Percentiles rank a stretch among this genome's conserved stretches.
Conservation (phyloP, 345 rosid species). For the Corchorus capsularis region DNA sequence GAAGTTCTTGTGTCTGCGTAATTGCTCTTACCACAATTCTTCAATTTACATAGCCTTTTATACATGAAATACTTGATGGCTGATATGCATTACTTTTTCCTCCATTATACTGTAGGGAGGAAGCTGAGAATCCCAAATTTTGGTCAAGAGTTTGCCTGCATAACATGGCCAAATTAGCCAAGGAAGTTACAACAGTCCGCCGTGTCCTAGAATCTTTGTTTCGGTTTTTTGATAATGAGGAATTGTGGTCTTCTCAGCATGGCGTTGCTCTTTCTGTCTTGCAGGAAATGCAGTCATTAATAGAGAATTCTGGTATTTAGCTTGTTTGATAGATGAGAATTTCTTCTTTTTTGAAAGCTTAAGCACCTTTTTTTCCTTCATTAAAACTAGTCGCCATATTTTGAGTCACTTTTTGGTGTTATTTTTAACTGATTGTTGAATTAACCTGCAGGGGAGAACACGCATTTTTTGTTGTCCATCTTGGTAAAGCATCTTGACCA, state of each 20-base stretch:
- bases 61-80: neutral
- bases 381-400: neutral
- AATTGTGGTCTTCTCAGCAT: conserved; percentile 56
- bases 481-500: conserved; percentile 77
- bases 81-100: conserved; percentile 12
- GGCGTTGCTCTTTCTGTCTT: conserved; percentile 66
- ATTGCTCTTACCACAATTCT: conserved; percentile 30
- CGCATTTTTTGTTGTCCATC: conserved; percentile 63
- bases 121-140: conserved; percentile 53
- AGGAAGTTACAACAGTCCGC: conserved; percentile 68
- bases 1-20: conserved; percentile 55
- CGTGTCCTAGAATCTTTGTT: conserved; percentile 72
- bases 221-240: conserved; percentile 61
- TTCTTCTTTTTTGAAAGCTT: conserved; percentile 10
- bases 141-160: conserved; percentile 72
- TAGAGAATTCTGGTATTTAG: conserved; percentile 66
- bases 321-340: conserved; percentile 4
- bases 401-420: conserved; percentile 3
- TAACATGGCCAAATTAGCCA: conserved; percentile 66
- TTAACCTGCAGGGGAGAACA: conserved; percentile 54
- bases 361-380: neutral
- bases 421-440: conserved; percentile 13
- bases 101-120: conserved; percentile 42
- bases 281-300: conserved; percentile 55
- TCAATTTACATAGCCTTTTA: conserved; percentile 1